These are phyloP conservation scores for Nakazawaea ishiwadae DNA, from an alignment of 805 yeast species.

Conservation along the genomic window DNA sequence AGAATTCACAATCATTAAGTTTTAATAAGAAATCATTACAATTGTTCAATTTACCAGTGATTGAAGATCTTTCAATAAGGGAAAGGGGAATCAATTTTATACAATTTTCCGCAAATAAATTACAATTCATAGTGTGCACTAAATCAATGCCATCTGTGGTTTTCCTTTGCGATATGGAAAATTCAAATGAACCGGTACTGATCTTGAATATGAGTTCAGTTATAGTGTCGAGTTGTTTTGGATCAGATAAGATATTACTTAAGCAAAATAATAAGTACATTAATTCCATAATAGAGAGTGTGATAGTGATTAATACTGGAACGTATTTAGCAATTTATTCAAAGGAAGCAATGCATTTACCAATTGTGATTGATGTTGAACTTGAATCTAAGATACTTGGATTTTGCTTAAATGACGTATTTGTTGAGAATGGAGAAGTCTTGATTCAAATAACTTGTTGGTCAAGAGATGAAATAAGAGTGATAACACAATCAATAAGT, in stretches of 20 bases:
- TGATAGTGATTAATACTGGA: constrained; percentile 6
- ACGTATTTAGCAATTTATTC: background rate
- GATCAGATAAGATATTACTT: background rate
- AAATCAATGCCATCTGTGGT: constrained; percentile 11
- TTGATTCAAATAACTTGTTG: background rate
- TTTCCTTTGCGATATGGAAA: constrained; percentile 6
- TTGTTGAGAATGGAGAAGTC: background rate
- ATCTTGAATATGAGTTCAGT: background rate
- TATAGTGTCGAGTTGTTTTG: background rate
- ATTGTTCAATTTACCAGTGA: background rate
- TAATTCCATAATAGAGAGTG: background rate
- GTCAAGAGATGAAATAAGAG: background rate
- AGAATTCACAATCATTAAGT: background rate
- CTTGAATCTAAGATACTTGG: background rate
- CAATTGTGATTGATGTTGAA: background rate
- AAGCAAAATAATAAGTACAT: background rate
- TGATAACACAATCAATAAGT: background rate
- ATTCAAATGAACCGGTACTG: background rate
- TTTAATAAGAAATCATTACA: background rate
- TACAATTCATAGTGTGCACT: background rate
- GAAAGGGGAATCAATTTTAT: constrained; percentile 1
- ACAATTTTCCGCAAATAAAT: background rate
- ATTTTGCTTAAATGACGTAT: background rate
- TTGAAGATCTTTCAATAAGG: background rate
- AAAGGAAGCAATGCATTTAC: background rate